Base-by-base conservation (phyloP, 2,329 filamentous ascomycete species). In the Calonectria naviculata region DNA sequence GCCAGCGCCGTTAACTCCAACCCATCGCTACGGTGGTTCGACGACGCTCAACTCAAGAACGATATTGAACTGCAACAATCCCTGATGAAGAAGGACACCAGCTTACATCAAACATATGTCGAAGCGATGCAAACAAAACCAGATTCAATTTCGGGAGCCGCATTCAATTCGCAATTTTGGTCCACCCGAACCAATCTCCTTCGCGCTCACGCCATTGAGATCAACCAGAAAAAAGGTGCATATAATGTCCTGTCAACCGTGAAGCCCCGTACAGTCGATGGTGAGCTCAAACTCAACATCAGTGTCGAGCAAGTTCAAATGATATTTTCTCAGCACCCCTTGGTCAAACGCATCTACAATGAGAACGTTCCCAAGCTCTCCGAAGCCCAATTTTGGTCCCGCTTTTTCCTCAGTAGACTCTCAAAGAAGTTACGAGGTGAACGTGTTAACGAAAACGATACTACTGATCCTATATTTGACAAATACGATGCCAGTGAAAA, bases 121-220 rank as follows among this genome's bases (percentile, higher is more conserved):
- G 95, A 98, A 79, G 93, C 95, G 0, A 87, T 95, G 60, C 88
- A 90, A 64, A 93, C 94, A 10, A 98, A 98, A 79, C 95, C 96
- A 0, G 93, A 96, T 9, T 92, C 93, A 2, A 93, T 98, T 72
- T 93, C 93, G 0, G 91, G 93, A 31, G 90, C 90, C 2, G 93
- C 95, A 52, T 98, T 98, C 82, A 95, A 96, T 76, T 88, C 91
- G 1, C 96, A 98, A 81, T 99, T 99, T 84, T 99, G 97, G 97
- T 94, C 95, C 1, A 94, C 95, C 2, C 90, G 97, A 54, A 90
- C 95, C 56, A 95, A 95, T 81, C 86, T 98, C 36, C 88, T 99
- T 34, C 93, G 97, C 15, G 93, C 96, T 0, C 94, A 98, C 84
- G 95, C 95, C 2, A 97, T 98, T 54, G 95, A 98, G 83, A 92